These are phyloP conservation scores for Apostasia shenzhenica DNA, from an alignment of 106 monocot genomes.

Conservation along the genomic window DNA sequence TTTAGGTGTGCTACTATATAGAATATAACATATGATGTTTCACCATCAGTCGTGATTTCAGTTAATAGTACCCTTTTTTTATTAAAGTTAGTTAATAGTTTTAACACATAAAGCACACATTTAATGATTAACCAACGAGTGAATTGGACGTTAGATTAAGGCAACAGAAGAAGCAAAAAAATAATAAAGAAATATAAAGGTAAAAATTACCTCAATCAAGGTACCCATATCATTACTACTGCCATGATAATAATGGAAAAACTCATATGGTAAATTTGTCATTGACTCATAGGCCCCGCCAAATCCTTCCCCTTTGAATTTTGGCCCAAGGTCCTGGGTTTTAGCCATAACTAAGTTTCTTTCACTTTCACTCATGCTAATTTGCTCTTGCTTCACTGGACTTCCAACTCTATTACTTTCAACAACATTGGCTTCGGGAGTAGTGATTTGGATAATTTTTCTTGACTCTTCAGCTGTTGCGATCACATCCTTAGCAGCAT, in stretches of 20 bases:
- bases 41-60: too few species aligned
- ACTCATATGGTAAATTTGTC: slow-evolving; percentile 72
- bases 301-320: slow-evolving; percentile 20
- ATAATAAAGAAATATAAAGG: background rate
- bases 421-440: slow-evolving; percentile 9
- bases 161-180: background rate
- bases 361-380: slow-evolving; percentile 18
- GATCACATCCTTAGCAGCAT: slow-evolving; percentile 91
- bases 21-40: too few species aligned
- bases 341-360: slow-evolving; percentile 4
- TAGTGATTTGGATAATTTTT: slow-evolving; percentile 31
- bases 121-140: background rate
- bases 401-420: slow-evolving; percentile 9
- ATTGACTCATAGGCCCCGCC: slow-evolving; percentile 32
- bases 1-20: too few species aligned
- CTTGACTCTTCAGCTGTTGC: slow-evolving; percentile 71
- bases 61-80: too few species aligned
- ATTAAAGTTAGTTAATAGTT: too few species aligned
- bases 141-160: background rate
- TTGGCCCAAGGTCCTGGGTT: slow-evolving; percentile 13
- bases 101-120: too few species aligned
- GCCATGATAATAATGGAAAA: slow-evolving; percentile 95
- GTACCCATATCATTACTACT: slow-evolving; percentile 96
- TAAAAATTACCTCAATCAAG: slow-evolving; percentile 71
- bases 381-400: slow-evolving; percentile 5